Conservation (phyloP, 2,329 filamentous ascomycete genomes). For the Tympanopsis confertula region DNA sequence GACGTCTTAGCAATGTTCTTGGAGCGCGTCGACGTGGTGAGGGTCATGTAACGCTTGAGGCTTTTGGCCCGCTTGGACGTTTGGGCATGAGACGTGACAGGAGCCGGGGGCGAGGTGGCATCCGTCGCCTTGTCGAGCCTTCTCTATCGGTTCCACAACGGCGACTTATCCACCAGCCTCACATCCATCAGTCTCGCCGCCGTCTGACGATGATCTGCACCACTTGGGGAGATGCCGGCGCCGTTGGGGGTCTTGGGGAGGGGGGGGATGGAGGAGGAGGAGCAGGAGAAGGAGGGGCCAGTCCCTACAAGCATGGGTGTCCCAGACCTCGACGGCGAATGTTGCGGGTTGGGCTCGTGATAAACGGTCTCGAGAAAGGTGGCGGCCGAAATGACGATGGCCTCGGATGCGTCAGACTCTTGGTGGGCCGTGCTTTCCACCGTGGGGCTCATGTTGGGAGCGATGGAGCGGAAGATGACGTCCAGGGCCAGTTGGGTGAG, state of each 20-base stretch:
- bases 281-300: slow-evolving; percentile 25
- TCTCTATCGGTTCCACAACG: neutral
- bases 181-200: neutral
- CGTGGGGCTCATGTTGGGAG: slow-evolving; percentile 45
- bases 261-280: slow-evolving; percentile 26
- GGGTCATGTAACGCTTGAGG: slow-evolving; percentile 27
- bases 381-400: slow-evolving; percentile 61
- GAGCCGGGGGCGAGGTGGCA: slow-evolving; percentile 16
- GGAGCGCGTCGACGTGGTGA: slow-evolving; percentile 30
- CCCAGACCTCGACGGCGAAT: slow-evolving; percentile 50
- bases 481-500: slow-evolving; percentile 86
- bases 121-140: slow-evolving; percentile 9
- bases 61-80: neutral
- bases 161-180: neutral
- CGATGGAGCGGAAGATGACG: slow-evolving; percentile 74
- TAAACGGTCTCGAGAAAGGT: slow-evolving; percentile 72
- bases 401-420: slow-evolving; percentile 70
- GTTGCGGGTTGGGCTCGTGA: slow-evolving; percentile 48
- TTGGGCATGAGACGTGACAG: slow-evolving; percentile 17
- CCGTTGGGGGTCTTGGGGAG: slow-evolving; percentile 8
- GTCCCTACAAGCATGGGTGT: slow-evolving; percentile 59
- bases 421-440: slow-evolving; percentile 34
- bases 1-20: slow-evolving; percentile 34
- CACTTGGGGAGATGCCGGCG: neutral
- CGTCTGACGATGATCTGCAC: neutral